Evolutionary conservation across 257 asterid species (phyloP).

Genomic region (Sherardia arvensis): DNA sequence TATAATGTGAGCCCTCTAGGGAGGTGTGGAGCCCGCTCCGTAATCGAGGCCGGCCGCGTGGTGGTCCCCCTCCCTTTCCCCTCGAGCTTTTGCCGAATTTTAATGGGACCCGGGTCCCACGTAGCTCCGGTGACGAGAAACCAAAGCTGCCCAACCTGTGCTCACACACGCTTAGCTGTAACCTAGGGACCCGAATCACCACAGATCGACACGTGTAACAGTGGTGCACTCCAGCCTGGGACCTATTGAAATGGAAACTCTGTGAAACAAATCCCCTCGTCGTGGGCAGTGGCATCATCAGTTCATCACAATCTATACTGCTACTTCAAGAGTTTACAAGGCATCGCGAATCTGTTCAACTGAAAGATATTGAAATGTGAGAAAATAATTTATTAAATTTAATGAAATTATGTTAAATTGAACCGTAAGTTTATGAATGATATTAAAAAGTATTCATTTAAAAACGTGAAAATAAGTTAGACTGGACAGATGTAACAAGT

Average conservation of each 20-base stretch:
- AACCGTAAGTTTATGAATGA: no score
- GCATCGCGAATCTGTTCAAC: no score
- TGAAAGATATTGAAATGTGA: no score
- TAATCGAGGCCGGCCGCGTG: slow-evolving; percentile 21
- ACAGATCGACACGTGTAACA: not conserved
- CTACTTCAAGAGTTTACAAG: no score
- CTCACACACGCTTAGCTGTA: not conserved
- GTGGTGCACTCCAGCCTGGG: not conserved
- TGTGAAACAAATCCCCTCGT: no score
- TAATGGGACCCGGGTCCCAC: not conserved
- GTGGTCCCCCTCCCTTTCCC: slow-evolving; percentile 18
- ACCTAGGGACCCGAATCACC: not conserved
- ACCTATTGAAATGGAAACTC: not conserved
- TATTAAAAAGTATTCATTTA: no score
- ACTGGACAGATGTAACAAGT: no score
- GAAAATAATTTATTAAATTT: no score
- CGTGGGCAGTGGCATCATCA: not conserved
- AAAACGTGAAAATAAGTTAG: no score
- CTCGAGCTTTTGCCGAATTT: not conserved
- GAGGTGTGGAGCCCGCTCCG: slow-evolving; percentile 20
- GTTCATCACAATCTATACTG: no score
- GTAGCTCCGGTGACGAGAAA: not conserved
- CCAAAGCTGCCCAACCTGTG: not conserved
- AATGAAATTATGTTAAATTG: no score
- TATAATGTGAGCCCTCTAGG: slow-evolving; percentile 15